Evolutionary conservation across 2,329 filamentous ascomycete species (phyloP).

Genomic region (Nemania sp.): DNA sequence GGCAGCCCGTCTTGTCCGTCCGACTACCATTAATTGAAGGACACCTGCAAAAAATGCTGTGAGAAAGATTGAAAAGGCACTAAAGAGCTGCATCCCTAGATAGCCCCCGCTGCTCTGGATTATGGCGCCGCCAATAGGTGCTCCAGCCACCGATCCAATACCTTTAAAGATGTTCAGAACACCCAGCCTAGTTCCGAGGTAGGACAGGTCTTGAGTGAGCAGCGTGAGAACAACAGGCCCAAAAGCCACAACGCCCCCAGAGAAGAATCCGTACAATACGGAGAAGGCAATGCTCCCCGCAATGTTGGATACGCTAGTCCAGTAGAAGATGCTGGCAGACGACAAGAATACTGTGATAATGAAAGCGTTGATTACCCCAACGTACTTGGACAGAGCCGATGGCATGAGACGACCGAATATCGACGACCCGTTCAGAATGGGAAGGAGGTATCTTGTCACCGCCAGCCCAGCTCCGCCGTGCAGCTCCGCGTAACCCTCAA

Average conservation of each 20-base stretch:
- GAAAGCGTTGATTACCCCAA: slow-evolving; percentile 47
- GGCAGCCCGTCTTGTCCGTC: neutral
- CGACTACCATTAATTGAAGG: slow-evolving; percentile 15
- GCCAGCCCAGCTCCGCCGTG: slow-evolving; percentile 19
- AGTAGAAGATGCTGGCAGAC: slow-evolving; percentile 43
- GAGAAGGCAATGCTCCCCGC: slow-evolving; percentile 47
- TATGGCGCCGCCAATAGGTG: slow-evolving; percentile 47
- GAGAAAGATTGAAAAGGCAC: slow-evolving; percentile 34
- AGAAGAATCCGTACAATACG: slow-evolving; percentile 51
- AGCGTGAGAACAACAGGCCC: slow-evolving; percentile 47
- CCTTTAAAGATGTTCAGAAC: slow-evolving; percentile 45
- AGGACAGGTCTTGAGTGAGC: slow-evolving; percentile 45
- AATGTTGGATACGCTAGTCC: slow-evolving; percentile 44
- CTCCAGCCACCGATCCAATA: slow-evolving; percentile 42
- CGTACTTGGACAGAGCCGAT: slow-evolving; percentile 46
- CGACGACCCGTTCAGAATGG: slow-evolving; percentile 55
- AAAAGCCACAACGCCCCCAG: slow-evolving; percentile 49
- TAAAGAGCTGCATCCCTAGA: slow-evolving; percentile 38
- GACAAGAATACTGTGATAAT: slow-evolving; percentile 43
- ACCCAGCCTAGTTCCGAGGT: slow-evolving; percentile 50
- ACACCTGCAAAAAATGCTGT: slow-evolving; percentile 25
- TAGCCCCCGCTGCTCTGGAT: slow-evolving; percentile 34
- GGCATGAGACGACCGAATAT: slow-evolving; percentile 54
- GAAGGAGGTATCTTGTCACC: slow-evolving; percentile 50
- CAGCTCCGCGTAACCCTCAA: slow-evolving; percentile 19